These are phyloP conservation scores for Neonectria sp. DNA, from an alignment of 2,329 filamentous ascomycete species.

Conservation along the genomic window DNA sequence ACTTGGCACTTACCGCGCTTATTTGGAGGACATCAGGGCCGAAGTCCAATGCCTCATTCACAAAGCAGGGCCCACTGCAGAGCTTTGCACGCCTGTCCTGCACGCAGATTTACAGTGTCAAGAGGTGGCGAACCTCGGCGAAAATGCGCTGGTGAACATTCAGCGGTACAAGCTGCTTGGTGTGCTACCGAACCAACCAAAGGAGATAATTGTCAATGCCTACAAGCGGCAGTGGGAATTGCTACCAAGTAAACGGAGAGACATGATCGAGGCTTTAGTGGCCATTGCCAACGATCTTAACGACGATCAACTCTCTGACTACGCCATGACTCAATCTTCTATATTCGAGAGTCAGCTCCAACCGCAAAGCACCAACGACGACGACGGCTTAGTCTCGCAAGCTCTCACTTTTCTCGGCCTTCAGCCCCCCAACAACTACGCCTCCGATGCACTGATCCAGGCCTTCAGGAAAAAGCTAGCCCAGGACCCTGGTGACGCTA, in stretches of 20 bases:
- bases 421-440: conserved; percentile 54
- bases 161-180: conserved; percentile 56
- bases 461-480: conserved; percentile 55
- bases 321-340: conserved; percentile 56
- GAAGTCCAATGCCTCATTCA: conserved; percentile 63
- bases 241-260: conserved; percentile 48
- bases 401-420: conserved; percentile 54
- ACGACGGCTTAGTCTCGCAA: conserved; percentile 51
- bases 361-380: conserved; percentile 47
- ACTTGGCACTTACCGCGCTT: conserved; percentile 61
- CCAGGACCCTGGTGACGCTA: conserved; percentile 50
- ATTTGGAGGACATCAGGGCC: conserved; percentile 64
- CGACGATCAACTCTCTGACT: conserved; percentile 54
- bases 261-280: conserved; percentile 53
- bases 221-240: conserved; percentile 59
- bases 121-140: conserved; percentile 48
- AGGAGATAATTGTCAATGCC: conserved; percentile 56
- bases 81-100: conserved; percentile 52
- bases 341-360: conserved; percentile 56
- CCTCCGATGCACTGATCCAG: conserved; percentile 52
- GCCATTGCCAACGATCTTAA: conserved; percentile 53
- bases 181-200: conserved; percentile 54
- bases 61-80: conserved; percentile 51
- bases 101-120: conserved; percentile 51
- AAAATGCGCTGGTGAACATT: conserved; percentile 49